phyloP scores from a whole-genome alignment of 1,284 basidiomycete species.

The Ceratobasidium papillatum region DNA sequence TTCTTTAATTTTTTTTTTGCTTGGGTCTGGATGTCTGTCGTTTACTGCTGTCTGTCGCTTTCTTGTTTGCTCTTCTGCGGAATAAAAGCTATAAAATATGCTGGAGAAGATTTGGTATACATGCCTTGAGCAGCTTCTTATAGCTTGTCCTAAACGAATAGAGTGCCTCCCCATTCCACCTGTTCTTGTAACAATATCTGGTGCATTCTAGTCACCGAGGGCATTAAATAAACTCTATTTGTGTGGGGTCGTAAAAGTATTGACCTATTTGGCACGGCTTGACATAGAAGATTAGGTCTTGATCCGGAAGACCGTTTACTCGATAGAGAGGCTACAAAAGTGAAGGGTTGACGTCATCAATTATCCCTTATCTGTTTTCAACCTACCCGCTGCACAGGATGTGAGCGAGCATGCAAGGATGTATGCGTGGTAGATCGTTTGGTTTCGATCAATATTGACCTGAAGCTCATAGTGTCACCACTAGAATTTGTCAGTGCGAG shows the following conservation, averaged over 20 bases:
- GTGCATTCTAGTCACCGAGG: too few species aligned
- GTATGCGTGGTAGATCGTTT: neutral
- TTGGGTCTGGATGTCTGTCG: neutral
- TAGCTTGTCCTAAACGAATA: too few species aligned
- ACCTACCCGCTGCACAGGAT: neutral
- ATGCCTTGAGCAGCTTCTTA: too few species aligned
- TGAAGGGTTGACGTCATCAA: neutral
- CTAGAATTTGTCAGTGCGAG: neutral
- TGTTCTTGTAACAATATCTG: too few species aligned
- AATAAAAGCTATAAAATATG: neutral
- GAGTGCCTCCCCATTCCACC: too few species aligned
- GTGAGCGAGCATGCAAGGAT: neutral
- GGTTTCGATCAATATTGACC: neutral
- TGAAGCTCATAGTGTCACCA: neutral
- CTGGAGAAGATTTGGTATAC: too few species aligned
- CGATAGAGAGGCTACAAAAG: neutral
- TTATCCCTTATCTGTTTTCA: neutral
- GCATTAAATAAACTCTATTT: too few species aligned
- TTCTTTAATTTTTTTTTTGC: neutral
- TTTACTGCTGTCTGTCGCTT: neutral
- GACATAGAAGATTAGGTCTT: too few species aligned
- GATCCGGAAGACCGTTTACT: neutral
- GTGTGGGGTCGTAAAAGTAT: too few species aligned
- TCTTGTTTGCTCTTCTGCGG: neutral
- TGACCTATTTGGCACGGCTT: too few species aligned